These are phyloP conservation scores for Suillus occidentalis DNA, from an alignment of 768 basidiomycete species.

Conservation along the genomic window DNA sequence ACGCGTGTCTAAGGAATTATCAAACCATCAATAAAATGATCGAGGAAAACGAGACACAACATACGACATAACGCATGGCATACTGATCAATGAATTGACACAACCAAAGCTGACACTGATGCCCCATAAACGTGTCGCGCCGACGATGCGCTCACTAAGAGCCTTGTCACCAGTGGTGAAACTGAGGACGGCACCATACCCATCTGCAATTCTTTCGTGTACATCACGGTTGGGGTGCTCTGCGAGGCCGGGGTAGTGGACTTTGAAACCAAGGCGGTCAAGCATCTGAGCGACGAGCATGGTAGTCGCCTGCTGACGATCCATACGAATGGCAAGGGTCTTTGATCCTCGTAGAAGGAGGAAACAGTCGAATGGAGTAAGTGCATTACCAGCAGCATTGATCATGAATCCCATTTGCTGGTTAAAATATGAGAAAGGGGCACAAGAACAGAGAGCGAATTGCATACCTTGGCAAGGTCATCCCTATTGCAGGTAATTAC, in stretches of 20 bases:
- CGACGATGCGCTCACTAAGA: slow-evolving; percentile 90
- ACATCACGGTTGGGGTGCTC: slow-evolving; percentile 81
- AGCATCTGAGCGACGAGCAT: slow-evolving; percentile 86
- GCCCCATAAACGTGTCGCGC: slow-evolving; percentile 90
- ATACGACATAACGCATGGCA: slow-evolving; percentile 99
- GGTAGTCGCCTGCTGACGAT: slow-evolving; percentile 85
- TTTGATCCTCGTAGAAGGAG: slow-evolving; percentile 94
- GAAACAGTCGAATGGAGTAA: slow-evolving; percentile 96
- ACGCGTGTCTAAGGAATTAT: slow-evolving; percentile 72
- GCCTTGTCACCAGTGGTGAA: slow-evolving; percentile 93
- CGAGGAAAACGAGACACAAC: slow-evolving; percentile 35
- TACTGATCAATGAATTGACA: slow-evolving; percentile 96
- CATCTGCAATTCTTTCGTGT: slow-evolving; percentile 89
- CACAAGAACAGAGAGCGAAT: neutral
- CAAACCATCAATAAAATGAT: slow-evolving; percentile 6
- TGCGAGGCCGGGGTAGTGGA: slow-evolving; percentile 89
- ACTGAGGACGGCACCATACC: slow-evolving; percentile 90
- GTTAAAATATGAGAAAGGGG: neutral
- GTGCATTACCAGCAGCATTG: slow-evolving; percentile 91
- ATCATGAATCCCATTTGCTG: slow-evolving; percentile 89
- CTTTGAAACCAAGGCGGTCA: slow-evolving; percentile 78
- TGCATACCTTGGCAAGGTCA: slow-evolving; percentile 77
- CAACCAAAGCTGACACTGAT: slow-evolving; percentile 98
- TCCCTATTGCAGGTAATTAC: slow-evolving; percentile 90
- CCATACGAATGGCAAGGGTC: slow-evolving; percentile 95